Conservation (phyloP, 352 stramenopile species). For the Phytophthora quininea region DNA sequence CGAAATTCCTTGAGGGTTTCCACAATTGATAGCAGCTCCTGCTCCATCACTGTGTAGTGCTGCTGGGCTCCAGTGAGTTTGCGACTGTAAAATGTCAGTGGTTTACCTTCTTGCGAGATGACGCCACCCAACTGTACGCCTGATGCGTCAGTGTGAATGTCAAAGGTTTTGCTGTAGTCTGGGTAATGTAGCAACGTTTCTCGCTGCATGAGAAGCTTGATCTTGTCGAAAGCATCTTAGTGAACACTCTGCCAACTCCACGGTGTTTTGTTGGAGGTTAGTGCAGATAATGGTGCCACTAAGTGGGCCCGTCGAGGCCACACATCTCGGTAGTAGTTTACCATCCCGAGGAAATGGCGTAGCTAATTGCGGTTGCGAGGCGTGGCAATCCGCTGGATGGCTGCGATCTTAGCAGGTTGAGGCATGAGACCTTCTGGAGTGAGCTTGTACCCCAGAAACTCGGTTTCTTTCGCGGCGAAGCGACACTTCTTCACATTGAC, state of each 20-base stretch:
- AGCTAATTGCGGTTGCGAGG: constrained; percentile 6
- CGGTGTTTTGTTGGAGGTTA: constrained; percentile 2
- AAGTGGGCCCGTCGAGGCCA: constrained; percentile 9
- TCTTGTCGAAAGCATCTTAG: constrained; percentile 2
- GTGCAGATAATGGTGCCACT: not conserved
- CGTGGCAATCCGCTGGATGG: constrained; percentile 3
- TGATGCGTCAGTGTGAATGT: constrained; percentile 5
- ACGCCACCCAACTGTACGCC: constrained; percentile 9
- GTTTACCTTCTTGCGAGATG: constrained; percentile 6
- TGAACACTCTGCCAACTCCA: constrained; percentile 3
- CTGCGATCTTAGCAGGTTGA: constrained; percentile 3
- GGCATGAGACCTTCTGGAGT: not conserved
- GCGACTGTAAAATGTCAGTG: constrained; percentile 5
- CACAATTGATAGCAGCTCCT: constrained; percentile 8
- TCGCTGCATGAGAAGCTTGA: constrained; percentile 3
- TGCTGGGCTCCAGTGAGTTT: constrained; percentile 7
- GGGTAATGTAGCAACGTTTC: constrained; percentile 6
- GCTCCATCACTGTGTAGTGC: constrained; percentile 14
- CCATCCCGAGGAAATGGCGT: constrained; percentile 6
- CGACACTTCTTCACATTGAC: constrained; percentile 6
- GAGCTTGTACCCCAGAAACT: constrained; percentile 6
- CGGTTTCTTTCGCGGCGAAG: constrained; percentile 8
- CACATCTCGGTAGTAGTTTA: constrained; percentile 13
- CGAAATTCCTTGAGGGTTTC: constrained; percentile 4
- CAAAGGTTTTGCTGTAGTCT: constrained; percentile 6